Base-by-base conservation (phyloP, 768 basidiomycete genomes). In the Trichaptum fuscoviolaceum region DNA sequence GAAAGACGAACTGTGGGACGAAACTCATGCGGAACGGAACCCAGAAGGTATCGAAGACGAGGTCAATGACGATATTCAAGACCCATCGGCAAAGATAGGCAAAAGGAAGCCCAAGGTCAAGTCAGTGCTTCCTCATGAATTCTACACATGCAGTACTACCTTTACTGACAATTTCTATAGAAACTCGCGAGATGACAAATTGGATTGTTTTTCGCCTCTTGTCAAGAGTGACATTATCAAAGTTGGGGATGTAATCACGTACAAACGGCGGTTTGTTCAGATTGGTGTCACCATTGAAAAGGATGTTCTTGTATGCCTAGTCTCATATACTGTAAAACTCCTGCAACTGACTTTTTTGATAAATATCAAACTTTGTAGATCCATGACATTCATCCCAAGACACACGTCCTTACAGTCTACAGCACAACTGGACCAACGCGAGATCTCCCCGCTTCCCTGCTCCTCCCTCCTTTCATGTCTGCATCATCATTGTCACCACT, bases 1-100 rank as follows among this genome's bases (percentile, higher is more conserved):
- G 85, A 89, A 89, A 70, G 87, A 89, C 70, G 84, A 87, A 35
- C 80, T 78, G 35, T 89, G 87, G 87, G 80, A 81, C 62, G 74
- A 73, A 52, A 81, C 83, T 6, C 81, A 85, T 64, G 58, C 65
- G 5, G 42, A 52, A 52, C 25, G 68, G n/a, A 35, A 63, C 52
- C 58, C 57, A 25, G 65, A 66, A 58, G 70, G 71, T 52, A 63
- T 67, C 63, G 26, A 30, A 17, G 23, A 61, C 42, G 59, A 63
- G 20, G n/a, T 36, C 63, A 30, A 60, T 52, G 27, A 58, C 30
- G 27, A 42, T 36, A 23, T 59, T 67, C 0, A 30, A n/a, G 20
- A 4, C 36, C 25, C 67, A 64, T 20, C 23, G 18, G 36, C 58
- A 59, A 57, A 25, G n/a, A 63, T 20, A 59, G 34, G 57, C 63